Percentiles rank a stretch among this genome's conserved stretches.
phyloP scores from a whole-genome alignment of 2,329 filamentous ascomycete species.

The Nothopassalora personata region DNA sequence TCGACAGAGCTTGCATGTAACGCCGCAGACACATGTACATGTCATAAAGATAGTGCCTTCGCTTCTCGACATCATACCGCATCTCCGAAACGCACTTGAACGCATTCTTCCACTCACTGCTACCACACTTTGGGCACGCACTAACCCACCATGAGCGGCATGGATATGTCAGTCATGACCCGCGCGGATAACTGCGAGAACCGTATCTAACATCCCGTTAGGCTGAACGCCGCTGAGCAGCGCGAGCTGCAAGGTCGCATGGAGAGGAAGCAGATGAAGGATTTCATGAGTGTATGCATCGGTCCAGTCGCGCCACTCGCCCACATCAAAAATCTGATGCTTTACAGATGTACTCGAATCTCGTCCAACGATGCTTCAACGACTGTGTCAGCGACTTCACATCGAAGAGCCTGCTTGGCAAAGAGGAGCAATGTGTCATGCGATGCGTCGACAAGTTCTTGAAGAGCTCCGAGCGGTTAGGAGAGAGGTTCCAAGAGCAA shows the following conservation, averaged over 20 bases:
- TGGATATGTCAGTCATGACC: constrained; percentile 26
- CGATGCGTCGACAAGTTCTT: constrained; percentile 96
- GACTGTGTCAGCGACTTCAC: constrained; percentile 98
- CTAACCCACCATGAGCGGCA: constrained; percentile 26
- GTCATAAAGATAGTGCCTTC: neutral
- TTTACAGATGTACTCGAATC: constrained; percentile 62
- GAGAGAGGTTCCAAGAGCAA: constrained; percentile 80
- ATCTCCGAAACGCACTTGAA: constrained; percentile 1
- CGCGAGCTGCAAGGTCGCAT: constrained; percentile 90
- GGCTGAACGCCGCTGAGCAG: constrained; percentile 74
- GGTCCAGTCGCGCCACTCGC: neutral
- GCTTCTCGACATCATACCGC: constrained; percentile 8
- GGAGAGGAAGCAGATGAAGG: constrained; percentile 97
- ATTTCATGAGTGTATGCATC: constrained; percentile 84
- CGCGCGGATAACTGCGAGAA: constrained; percentile 5
- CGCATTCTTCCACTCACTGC: neutral
- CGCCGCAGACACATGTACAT: neutral
- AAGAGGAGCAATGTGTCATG: constrained; percentile 87
- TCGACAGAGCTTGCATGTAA: neutral
- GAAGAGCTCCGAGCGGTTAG: constrained; percentile 82
- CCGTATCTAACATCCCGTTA: constrained; percentile 30
- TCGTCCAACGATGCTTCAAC: constrained; percentile 87
- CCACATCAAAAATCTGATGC: neutral
- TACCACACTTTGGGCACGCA: neutral
- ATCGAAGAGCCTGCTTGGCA: constrained; percentile 82